Conservation (phyloP, 2,329 filamentous ascomycete genomes). For the Sporothrix schenckii region DNA sequence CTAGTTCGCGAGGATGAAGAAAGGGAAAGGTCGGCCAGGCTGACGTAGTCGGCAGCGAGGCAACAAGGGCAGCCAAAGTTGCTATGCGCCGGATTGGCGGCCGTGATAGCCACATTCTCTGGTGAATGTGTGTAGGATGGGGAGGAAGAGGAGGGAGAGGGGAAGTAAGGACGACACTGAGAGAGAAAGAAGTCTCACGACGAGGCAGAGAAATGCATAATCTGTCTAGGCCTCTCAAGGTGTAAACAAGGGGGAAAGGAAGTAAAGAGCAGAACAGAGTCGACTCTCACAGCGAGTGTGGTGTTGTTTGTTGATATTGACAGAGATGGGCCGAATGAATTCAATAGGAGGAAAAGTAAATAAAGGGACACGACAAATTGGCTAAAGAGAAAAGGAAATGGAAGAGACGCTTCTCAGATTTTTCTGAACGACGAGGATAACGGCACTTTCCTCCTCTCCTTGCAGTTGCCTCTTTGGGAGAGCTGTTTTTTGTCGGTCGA, state of each 20-base stretch:
- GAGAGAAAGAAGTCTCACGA: conserved; percentile 9
- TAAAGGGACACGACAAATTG: neutral
- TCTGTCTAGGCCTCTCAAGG: neutral
- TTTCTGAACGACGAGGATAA: neutral
- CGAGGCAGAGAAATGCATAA: conserved; percentile 3
- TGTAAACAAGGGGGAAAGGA: neutral
- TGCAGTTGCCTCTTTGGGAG: conserved; percentile 11
- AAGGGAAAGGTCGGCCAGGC: conserved; percentile 18
- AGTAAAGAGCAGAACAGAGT: no score
- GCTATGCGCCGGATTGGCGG: conserved; percentile 16
- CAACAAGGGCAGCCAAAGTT: neutral
- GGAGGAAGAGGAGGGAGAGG: neutral
- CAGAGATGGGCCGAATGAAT: neutral
- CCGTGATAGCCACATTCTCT: conserved; percentile 23
- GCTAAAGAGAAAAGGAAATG: neutral
- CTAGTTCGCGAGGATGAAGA: neutral
- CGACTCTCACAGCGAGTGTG: neutral
- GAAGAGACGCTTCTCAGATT: neutral
- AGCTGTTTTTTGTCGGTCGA: conserved; percentile 5
- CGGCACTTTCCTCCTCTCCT: neutral
- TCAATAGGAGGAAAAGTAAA: conserved; percentile 11
- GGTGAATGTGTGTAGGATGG: neutral
- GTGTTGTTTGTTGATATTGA: neutral
- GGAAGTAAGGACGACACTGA: neutral
- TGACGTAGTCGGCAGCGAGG: neutral